Evolutionary conservation across 192 early-diverging fungal species (phyloP).

Genomic region (Ambispora gerdemannii): DNA sequence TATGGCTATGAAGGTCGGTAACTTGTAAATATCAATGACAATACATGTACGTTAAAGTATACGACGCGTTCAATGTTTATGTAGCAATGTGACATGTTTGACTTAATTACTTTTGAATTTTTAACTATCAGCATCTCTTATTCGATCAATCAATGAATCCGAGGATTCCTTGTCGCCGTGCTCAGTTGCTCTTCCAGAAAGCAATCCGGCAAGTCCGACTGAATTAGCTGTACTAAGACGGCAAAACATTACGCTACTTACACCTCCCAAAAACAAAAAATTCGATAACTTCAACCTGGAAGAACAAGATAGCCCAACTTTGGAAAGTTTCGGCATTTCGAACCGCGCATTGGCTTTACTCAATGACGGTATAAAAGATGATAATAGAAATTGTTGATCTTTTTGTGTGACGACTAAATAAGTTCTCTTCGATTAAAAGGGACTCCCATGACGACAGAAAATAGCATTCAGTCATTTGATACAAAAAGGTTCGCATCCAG

Average conservation of each 20-base stretch:
- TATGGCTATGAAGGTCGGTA: background rate
- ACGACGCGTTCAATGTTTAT: background rate
- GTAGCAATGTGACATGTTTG: background rate
- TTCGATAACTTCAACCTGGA: background rate
- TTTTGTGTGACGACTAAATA: background rate
- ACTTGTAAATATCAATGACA: background rate
- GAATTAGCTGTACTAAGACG: background rate
- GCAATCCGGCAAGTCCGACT: background rate
- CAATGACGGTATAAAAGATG: background rate
- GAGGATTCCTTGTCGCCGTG: background rate
- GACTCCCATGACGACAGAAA: background rate
- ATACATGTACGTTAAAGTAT: too few species aligned
- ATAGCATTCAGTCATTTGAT: too few species aligned
- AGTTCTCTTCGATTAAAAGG: background rate
- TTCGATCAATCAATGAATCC: background rate
- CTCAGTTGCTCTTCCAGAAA: background rate
- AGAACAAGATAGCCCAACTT: constrained; percentile 4
- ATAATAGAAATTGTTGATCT: background rate
- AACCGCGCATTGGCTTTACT: background rate
- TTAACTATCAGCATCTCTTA: background rate
- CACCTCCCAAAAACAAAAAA: background rate
- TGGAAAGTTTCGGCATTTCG: constrained; percentile 12
- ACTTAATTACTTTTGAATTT: background rate
- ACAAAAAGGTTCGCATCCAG: too few species aligned
- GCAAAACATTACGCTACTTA: background rate